These are phyloP conservation scores for Zarea fungicola DNA, from an alignment of 2,329 filamentous ascomycete species.

Conservation along the genomic window DNA sequence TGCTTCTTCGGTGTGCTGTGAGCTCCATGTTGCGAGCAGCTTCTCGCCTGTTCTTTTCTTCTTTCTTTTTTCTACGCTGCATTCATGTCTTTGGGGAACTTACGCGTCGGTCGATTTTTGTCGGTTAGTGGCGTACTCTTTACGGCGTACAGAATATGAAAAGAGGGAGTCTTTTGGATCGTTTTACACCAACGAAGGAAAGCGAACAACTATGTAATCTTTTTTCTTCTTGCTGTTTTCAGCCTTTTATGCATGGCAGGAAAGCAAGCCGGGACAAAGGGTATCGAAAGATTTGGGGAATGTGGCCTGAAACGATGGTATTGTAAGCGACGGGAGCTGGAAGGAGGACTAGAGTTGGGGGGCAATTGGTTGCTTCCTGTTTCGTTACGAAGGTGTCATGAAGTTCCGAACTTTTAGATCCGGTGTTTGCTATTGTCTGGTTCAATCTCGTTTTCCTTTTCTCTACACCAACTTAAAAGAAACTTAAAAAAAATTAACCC, in stretches of 20 bases:
- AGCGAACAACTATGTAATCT: no score
- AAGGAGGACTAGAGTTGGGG: not conserved
- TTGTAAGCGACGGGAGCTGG: constrained; percentile 2
- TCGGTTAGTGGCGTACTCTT: constrained; percentile 1
- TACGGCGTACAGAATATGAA: constrained; percentile 7
- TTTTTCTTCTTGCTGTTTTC: no score
- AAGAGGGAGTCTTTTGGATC: constrained; percentile 9
- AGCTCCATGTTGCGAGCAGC: constrained; percentile 12
- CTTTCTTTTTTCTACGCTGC: constrained; percentile 25
- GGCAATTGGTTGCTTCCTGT: not conserved
- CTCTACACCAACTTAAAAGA: constrained; percentile 12
- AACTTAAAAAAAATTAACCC: not conserved
- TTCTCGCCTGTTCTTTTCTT: not conserved
- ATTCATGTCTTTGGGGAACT: constrained; percentile 21
- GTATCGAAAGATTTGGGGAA: not conserved
- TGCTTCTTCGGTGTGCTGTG: constrained; percentile 15
- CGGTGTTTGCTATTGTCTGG: constrained; percentile 12
- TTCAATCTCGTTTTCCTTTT: constrained; percentile 16
- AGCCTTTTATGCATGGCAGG: no score
- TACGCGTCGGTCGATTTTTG: constrained; percentile 7
- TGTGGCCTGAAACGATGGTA: not conserved
- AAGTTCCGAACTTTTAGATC: constrained; percentile 12
- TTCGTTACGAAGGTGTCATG: constrained; percentile 4
- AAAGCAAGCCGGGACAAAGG: no score
- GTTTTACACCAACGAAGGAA: not conserved